These are phyloP conservation scores for Ambrosia artemisiifolia DNA, from an alignment of 129 eudicot genomes.

Conservation along the genomic window DNA sequence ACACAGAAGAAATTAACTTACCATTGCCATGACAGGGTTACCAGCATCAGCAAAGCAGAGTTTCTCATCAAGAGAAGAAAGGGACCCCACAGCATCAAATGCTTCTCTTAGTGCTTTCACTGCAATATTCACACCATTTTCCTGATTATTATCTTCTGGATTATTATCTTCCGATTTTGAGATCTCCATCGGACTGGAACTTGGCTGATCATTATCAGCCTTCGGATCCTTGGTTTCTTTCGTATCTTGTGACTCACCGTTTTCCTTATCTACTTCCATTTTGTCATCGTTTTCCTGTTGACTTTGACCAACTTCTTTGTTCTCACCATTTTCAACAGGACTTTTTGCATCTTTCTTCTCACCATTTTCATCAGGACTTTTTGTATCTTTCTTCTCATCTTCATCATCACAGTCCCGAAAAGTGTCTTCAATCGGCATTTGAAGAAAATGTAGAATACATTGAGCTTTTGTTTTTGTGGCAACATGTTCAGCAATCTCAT, in stretches of 20 bases:
- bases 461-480: constrained; percentile 98
- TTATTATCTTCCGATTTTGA: constrained; percentile 34
- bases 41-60: constrained; percentile 87
- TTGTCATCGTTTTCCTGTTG: constrained; percentile 16
- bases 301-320: constrained; percentile 25
- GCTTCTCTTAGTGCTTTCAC: constrained; percentile 88
- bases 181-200: constrained; percentile 44
- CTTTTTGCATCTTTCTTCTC: constrained; percentile 15
- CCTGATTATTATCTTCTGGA: constrained; percentile 28
- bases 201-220: constrained; percentile 33
- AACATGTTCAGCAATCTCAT: constrained; percentile 98
- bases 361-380: not conserved
- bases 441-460: constrained; percentile 92
- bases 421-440: constrained; percentile 95
- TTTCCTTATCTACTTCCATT: constrained; percentile 33
- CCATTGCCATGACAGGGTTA: constrained; percentile 97
- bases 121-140: constrained; percentile 48
- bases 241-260: constrained; percentile 32
- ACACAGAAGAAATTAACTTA: constrained; percentile 25
- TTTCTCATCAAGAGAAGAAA: constrained; percentile 46
- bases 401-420: constrained; percentile 62
- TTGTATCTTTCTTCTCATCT: constrained; percentile 21
- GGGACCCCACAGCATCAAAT: constrained; percentile 80
- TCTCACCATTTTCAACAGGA: constrained; percentile 10
- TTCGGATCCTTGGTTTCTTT: constrained; percentile 42